Percentiles rank a stretch among this genome's conserved stretches.
Conservation (phyloP, 2,329 filamentous ascomycete species). For the Colletotrichum sp. region DNA sequence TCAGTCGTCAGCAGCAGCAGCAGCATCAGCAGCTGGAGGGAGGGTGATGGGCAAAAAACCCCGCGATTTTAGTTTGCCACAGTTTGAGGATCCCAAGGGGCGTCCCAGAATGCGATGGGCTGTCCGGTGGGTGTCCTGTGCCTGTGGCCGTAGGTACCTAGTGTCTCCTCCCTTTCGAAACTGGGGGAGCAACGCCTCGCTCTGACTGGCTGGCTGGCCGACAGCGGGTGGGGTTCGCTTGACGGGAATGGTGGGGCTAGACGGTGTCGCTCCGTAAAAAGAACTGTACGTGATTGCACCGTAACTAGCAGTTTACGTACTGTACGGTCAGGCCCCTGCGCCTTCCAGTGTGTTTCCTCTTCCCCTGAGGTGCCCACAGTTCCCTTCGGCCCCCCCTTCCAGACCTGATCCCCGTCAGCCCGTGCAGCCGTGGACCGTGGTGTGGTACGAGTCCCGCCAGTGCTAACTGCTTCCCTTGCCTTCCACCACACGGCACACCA, state of each 20-base stretch:
- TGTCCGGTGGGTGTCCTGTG: neutral
- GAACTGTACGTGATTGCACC: neutral
- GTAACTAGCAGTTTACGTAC: neutral
- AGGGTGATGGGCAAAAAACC: neutral
- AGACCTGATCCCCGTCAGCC: neutral
- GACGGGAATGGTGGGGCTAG: neutral
- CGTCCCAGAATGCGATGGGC: neutral
- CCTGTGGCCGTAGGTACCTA: neutral
- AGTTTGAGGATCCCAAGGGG: conserved; percentile 11
- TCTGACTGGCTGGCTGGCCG: neutral
- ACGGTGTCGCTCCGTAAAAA: neutral
- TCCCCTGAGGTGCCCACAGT: neutral
- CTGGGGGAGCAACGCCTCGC: conserved; percentile 1
- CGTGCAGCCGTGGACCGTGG: neutral
- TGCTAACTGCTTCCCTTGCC: conserved; percentile 10
- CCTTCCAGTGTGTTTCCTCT: conserved; percentile 2
- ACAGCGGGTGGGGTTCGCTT: neutral
- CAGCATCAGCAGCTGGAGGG: neutral
- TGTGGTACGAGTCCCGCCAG: neutral
- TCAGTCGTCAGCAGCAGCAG: neutral
- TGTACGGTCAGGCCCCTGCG: neutral
- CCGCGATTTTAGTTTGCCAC: conserved; percentile 19
- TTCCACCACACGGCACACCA: neutral
- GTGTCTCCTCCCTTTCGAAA: conserved; percentile 16
- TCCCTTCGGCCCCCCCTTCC: conserved; percentile 1